Evolutionary conservation across 352 stramenopile species (phyloP).

Genomic region (Stramenopiles sp.): DNA sequence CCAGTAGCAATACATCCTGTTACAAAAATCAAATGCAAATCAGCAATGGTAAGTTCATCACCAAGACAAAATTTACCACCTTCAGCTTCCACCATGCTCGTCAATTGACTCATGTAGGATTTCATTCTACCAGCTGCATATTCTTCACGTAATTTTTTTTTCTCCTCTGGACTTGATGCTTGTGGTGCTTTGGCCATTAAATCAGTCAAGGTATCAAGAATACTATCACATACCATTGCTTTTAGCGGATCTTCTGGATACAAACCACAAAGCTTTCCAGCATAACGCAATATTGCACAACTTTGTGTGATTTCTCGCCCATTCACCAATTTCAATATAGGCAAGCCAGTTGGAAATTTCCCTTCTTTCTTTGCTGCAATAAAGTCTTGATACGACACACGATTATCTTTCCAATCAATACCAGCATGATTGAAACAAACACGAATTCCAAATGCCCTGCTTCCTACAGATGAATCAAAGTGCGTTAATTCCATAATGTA

Average conservation of each 20-base stretch:
- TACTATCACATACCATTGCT: conserved; percentile 28
- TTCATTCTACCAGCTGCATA: neutral
- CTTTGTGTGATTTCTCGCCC: conserved; percentile 27
- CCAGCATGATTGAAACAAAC: neutral
- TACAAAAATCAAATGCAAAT: neutral
- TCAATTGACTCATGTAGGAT: neutral
- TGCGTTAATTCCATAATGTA: neutral
- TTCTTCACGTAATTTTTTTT: neutral
- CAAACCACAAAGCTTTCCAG: conserved; percentile 28
- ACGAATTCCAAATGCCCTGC: neutral
- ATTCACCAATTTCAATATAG: conserved; percentile 27
- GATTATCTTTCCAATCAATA: neutral
- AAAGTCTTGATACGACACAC: neutral
- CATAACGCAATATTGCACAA: conserved; percentile 35
- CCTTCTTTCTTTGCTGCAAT: neutral
- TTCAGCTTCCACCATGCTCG: neutral
- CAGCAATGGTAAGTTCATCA: neutral
- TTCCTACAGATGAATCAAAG: neutral
- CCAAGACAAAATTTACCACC: neutral
- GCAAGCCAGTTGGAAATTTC: conserved; percentile 10
- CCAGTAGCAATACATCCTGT: neutral
- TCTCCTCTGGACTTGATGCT: neutral
- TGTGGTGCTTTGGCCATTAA: neutral
- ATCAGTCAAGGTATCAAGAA: conserved; percentile 9
- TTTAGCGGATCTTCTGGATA: conserved; percentile 26